phyloP scores from a whole-genome alignment of 1,139 yeast species.

The Yamadazyma sp. region DNA sequence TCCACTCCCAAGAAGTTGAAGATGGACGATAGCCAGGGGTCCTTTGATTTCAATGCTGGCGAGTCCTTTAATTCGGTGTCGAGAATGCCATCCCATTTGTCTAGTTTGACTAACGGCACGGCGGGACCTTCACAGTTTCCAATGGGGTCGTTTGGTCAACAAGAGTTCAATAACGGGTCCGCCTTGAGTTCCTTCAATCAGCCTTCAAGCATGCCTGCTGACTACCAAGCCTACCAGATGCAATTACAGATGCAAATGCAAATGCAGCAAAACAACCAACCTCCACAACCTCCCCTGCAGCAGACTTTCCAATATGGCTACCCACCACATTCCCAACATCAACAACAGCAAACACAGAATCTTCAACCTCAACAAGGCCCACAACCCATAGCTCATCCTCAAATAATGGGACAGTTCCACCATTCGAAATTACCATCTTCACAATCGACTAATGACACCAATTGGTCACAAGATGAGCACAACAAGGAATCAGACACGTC shows the following conservation, averaged over 20 bases:
- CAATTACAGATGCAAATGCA: constrained; percentile 27
- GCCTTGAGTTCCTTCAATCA: constrained; percentile 9
- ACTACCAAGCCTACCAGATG: constrained; percentile 31
- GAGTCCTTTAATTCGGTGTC: constrained; percentile 16
- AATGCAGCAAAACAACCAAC: constrained; percentile 19
- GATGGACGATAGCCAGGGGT: constrained; percentile 15
- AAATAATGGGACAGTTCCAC: constrained; percentile 29
- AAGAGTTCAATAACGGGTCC: constrained; percentile 22
- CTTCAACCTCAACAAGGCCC: constrained; percentile 14
- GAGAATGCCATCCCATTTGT: constrained; percentile 16
- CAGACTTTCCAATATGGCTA: constrained; percentile 1
- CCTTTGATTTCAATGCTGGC: constrained; percentile 9
- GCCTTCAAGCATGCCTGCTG: constrained; percentile 16
- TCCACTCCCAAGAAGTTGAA: constrained; percentile 40
- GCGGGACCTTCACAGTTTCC: constrained; percentile 14
- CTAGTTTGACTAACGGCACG: constrained; percentile 12
- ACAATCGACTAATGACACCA: constrained; percentile 47
- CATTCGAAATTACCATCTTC: constrained; percentile 35
- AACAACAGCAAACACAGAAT: constrained; percentile 13
- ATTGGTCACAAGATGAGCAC: constrained; percentile 47
- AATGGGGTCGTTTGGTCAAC: constrained; percentile 21
- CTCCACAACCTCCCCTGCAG: constrained; percentile 16
- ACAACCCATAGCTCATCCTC: constrained; percentile 17
- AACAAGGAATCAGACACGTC: constrained; percentile 48
- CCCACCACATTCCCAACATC: constrained; percentile 7